Base-by-base conservation (phyloP, 208 protist species). In the Balamuthia mandrillaris region DNA sequence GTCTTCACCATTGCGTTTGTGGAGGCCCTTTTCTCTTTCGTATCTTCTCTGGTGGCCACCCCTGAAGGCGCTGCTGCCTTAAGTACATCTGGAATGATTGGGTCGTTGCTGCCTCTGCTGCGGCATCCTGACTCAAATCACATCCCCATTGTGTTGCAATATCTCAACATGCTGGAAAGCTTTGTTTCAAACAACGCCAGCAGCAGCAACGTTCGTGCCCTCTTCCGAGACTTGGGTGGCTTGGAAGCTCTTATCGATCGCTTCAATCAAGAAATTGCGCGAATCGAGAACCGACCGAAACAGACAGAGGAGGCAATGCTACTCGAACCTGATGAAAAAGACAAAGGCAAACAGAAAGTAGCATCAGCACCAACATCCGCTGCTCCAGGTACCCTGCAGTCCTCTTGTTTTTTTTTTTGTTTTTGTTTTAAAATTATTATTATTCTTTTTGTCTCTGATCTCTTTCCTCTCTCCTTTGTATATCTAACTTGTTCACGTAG, bases 1-100 rank as follows among this genome's bases (percentile, higher is more conserved):
- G 45, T 81, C 74, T 81, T 47, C 74, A 81, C 74, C 12, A 45
- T 81, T 45, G 51, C 74, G 14, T 81, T 81, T 35, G 63, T 81
- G 35, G 74, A 81, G 1, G 58, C 74, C 10, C 54, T 81, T 6
- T 81, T 81, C 49, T 81, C 74, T 37, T 81, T 81, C 51, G 51
- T 81, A 4, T 21, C 74, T 2, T 33, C 74, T 33, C 74, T 81
- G 6, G 63, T 81, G 74, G 74, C 74, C 33, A 81, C 74, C 27
- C 74, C 74, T 35, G 74, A 81, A n/a, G 74, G 74, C 47, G 63
- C 63, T 29, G 74, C 74, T 24, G 74, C 74, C 29, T 42, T 81
- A 33, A 81, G 63, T 35, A 81, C 74, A 5, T 45, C 74, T 16
- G 74, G 74, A 24, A 63, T 81, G n/a, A 81, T 81, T 33, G 58